Evolutionary conservation across 2,329 filamentous ascomycete species (phyloP).

Genomic region (Xylariaceae sp.): DNA sequence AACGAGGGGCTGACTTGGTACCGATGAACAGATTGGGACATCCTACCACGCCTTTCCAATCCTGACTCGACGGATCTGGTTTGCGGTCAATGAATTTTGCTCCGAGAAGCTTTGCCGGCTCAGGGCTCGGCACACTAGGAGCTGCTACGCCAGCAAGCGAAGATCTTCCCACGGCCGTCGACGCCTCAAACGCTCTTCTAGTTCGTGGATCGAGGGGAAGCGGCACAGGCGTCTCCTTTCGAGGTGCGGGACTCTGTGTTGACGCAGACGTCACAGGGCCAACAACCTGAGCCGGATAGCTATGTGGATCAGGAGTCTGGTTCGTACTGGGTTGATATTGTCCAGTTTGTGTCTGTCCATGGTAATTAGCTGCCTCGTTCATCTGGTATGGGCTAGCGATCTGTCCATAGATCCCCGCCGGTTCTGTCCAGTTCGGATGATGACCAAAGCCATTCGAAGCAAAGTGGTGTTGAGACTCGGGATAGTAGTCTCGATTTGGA

Average conservation of each 20-base stretch:
- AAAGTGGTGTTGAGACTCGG: conserved; percentile 9
- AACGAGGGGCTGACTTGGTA: conserved; percentile 6
- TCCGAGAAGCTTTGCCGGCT: background rate
- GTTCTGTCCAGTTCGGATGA: conserved; percentile 7
- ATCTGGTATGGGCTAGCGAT: conserved; percentile 8
- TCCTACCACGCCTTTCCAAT: conserved; percentile 11
- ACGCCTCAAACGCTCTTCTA: too few species aligned
- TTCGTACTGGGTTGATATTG: conserved; percentile 8
- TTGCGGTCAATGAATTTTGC: background rate
- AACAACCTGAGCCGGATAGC: background rate
- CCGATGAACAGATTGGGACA: conserved; percentile 16
- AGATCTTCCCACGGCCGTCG: too few species aligned
- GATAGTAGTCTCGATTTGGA: conserved; percentile 8
- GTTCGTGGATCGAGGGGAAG: background rate
- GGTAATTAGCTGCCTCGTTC: conserved; percentile 6
- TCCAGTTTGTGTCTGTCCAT: conserved; percentile 9
- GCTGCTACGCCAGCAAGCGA: background rate
- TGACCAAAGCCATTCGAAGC: conserved; percentile 9
- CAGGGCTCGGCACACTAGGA: background rate
- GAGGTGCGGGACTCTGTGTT: background rate
- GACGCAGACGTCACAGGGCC: background rate
- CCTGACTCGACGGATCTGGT: background rate
- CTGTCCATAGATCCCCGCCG: conserved; percentile 2
- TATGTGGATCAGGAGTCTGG: background rate
- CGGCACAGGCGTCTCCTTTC: background rate